Base-by-base conservation (phyloP, 306 rosid species). In the Mimosa pudica region DNA sequence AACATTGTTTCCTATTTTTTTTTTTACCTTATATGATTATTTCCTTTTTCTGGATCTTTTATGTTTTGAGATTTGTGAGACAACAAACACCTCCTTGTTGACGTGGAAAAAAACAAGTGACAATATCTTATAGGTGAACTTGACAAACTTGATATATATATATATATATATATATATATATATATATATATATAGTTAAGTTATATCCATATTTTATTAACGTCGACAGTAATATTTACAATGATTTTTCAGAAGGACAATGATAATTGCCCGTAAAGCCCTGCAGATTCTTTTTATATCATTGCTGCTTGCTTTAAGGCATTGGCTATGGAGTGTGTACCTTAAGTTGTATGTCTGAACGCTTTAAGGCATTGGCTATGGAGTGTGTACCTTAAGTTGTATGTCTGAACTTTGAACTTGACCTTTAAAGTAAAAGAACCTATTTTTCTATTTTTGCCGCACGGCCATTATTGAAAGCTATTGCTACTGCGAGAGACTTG, bases 381-480 rank as follows among this genome's bases (percentile, higher is more conserved):
- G 16, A 74, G 11, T 24, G 14, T 60, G 65, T 35, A 60, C 68
- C 75, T 14, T 30, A 33, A 11, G 44, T 11, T 61, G 67, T 24
- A 24, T 24, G 30, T 24, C 0, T 61, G 36, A 16, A 54, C 24
- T 17, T 17, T 52, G 60, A 52, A 55, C 30, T 55, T 55, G 62
- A 54, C 18, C 62, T n/a, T 55, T n/a, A n/a, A 55, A n/a, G 62
- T n/a, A 55, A 55, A 7, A n/a, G 30, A n/a, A 55, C 4, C 24
- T 9, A 49, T 17, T 54, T 54, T 54, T 54, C 24, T 54, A 17
- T 54, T 54, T 12, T 49, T 49, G 4, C 7, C 55, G 30, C 55
- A 49, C n/a, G 17, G 55, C 55, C 16, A 52, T 54, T 32, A 52
- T 52, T 52, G 75, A 64, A 57, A 81, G 57, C 20, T 55, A 55